Evolutionary conservation across 192 early-diverging fungal genomes (phyloP).

Genomic region (Coemansia sp.): DNA sequence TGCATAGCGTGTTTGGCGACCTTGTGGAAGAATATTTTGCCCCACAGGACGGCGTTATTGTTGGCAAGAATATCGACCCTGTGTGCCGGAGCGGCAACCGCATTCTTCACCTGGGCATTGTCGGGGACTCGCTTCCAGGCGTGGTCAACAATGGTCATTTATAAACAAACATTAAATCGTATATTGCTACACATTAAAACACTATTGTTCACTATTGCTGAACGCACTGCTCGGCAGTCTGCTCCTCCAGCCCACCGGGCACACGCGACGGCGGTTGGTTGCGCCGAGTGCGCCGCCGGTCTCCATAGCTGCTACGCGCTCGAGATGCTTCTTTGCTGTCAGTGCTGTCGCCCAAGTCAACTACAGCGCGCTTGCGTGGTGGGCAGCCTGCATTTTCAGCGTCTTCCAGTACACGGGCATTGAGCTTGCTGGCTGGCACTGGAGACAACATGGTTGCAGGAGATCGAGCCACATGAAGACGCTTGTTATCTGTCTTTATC

Average conservation of each 20-base stretch:
- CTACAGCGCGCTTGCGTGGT: conserved; percentile 42
- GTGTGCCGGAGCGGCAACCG: conserved; percentile 85
- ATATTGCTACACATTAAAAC: neutral
- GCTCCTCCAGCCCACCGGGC: conserved; percentile 32
- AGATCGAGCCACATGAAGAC: conserved; percentile 9
- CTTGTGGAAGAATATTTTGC: conserved; percentile 81
- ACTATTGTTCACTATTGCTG: conserved; percentile 30
- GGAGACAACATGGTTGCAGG: conserved; percentile 32
- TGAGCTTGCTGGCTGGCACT: conserved; percentile 34
- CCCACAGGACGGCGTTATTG: conserved; percentile 75
- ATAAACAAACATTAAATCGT: conserved; percentile 17
- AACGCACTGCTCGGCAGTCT: conserved; percentile 47
- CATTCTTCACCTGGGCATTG: conserved; percentile 81
- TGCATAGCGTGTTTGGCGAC: conserved; percentile 88
- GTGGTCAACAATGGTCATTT: conserved; percentile 61
- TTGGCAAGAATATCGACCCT: conserved; percentile 80
- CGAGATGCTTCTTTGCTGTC: conserved; percentile 13
- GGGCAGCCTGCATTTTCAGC: conserved; percentile 15
- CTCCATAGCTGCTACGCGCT: conserved; percentile 42
- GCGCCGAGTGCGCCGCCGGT: conserved; percentile 42
- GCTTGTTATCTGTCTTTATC: conserved; percentile 22
- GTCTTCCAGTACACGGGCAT: conserved; percentile 16
- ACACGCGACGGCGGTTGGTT: conserved; percentile 27
- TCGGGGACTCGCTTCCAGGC: conserved; percentile 54
- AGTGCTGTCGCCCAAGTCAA: neutral